Evolutionary conservation across 2,329 filamentous ascomycete genomes (phyloP).

Genomic region (Pseudocercospora eumusae): DNA sequence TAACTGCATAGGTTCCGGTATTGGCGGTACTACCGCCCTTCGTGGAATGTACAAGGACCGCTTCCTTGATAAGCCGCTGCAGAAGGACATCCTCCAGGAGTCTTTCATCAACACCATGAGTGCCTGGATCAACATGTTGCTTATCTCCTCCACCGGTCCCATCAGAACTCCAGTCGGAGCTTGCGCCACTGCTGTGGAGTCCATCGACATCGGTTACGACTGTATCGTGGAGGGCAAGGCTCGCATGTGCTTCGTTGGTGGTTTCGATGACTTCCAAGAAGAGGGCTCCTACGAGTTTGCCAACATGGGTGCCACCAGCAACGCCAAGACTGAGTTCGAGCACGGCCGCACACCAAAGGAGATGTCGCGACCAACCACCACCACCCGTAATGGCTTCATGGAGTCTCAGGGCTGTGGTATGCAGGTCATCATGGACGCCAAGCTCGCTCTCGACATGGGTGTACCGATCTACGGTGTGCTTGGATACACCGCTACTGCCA

Average conservation of each 20-base stretch:
- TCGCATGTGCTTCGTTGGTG: slow-evolving; percentile 93
- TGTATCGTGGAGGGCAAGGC: slow-evolving; percentile 99
- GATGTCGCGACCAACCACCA: slow-evolving; percentile 97
- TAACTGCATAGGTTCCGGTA: slow-evolving; percentile 97
- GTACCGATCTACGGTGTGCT: slow-evolving; percentile 95
- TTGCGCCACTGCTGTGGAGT: slow-evolving; percentile 96
- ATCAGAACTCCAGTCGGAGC: slow-evolving; percentile 99
- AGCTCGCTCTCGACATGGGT: slow-evolving; percentile 95
- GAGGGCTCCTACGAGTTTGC: slow-evolving; percentile 99
- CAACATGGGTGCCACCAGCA: slow-evolving; percentile 99
- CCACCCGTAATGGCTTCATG: slow-evolving; percentile 97
- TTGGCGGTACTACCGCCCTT: slow-evolving; percentile 89
- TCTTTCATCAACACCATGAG: slow-evolving; percentile 99
- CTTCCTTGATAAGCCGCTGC: slow-evolving; percentile 92
- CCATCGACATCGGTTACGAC: slow-evolving; percentile 95
- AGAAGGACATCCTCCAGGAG: slow-evolving; percentile 98
- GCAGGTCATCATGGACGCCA: slow-evolving; percentile 97
- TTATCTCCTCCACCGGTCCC: slow-evolving; percentile 92
- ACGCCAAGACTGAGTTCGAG: slow-evolving; percentile 91
- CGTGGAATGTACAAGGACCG: slow-evolving; percentile 98
- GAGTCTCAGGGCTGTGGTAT: slow-evolving; percentile 98
- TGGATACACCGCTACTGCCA: slow-evolving; percentile 90
- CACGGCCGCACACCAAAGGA: slow-evolving; percentile 93
- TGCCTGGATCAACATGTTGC: slow-evolving; percentile 98
- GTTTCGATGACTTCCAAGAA: slow-evolving; percentile 98